Base-by-base conservation (phyloP, 2,329 filamentous ascomycete species). In the Leptographium radiaticola region DNA sequence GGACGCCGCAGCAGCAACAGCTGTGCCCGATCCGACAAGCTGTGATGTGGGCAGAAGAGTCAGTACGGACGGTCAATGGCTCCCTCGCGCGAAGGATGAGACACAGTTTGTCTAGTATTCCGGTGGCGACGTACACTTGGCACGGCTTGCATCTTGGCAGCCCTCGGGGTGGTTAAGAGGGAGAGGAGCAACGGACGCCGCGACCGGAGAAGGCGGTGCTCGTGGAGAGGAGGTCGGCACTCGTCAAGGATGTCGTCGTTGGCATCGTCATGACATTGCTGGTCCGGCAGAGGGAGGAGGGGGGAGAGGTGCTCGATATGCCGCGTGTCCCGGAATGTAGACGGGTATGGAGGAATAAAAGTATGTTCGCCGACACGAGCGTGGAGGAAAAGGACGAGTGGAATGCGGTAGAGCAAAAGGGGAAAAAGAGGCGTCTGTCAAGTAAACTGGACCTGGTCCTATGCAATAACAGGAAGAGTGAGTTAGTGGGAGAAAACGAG, bases 21-120 rank as follows among this genome's bases (percentile, higher is more conserved):
- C 77, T 68, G 77, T 78, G 66, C 79, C 76, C 61, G 78, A 75
- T 67, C 77, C 79, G 68, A 81, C 75, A 62, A 82, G 77, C 79
- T 82, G 62, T 49, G 16, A 31, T 3, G 20, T 6, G 13, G n/a
- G 7, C n/a, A 42, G 33, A 39, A 33, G 20, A 40, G 43, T 46
- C 43, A 52, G 51, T 12, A 36, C 18, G 30, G 30, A 33, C 5
- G 8, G 45, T 4, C 45, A 47, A 34, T 20, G 30, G 16, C 39
- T 33, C 18, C 18, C 18, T 25, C 25, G 31, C 12, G 30, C 12
- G 7, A n/a, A 20, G 20, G n/a, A 43, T 11, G 30, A 20, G n/a
- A 18, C 25, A 13, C 25, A 13, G 20, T 5, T 6, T 9, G 18
- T 48, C 13, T 38, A 30, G 40, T 46, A n/a, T 30, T 18, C n/a